Evolutionary conservation across 2,329 filamentous ascomycete genomes (phyloP).

Genomic region (Claviceps capensis): DNA sequence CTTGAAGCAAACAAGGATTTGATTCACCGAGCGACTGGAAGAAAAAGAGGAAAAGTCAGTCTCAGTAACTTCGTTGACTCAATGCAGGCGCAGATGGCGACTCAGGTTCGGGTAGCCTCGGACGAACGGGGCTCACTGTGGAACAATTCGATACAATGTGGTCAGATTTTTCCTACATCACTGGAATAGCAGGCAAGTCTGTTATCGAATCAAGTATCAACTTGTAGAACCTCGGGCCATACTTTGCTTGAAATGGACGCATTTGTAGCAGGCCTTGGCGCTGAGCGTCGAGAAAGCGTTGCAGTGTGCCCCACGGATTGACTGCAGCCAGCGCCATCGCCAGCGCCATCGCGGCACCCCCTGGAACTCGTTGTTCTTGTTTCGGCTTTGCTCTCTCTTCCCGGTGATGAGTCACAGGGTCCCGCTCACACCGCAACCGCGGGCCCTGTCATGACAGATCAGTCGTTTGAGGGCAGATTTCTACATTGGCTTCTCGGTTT

Average conservation of each 20-base stretch:
- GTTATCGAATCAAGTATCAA: too few relatives aligned
- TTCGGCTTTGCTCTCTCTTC: constrained; percentile 6
- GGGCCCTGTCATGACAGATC: constrained; percentile 6
- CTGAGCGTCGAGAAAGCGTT: not conserved
- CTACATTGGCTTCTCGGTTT: not conserved
- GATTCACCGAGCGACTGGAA: not conserved
- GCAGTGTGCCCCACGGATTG: constrained; percentile 6
- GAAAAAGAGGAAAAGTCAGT: not conserved
- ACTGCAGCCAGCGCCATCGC: constrained; percentile 4
- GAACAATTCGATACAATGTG: not conserved
- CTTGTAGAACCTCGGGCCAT: too few relatives aligned
- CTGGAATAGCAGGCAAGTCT: too few relatives aligned
- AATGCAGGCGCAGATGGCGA: not conserved
- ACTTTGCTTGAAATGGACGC: not conserved
- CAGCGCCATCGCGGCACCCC: constrained; percentile 3
- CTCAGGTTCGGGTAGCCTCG: not conserved
- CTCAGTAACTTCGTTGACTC: not conserved
- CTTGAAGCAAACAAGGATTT: constrained; percentile 1
- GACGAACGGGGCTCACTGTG: not conserved
- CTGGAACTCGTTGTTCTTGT: not conserved
- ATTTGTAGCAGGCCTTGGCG: not conserved
- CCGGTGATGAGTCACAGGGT: constrained; percentile 13
- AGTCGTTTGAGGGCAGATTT: not conserved
- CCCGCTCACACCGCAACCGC: constrained; percentile 6
- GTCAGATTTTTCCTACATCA: not conserved